phyloP scores from a whole-genome alignment of 805 yeast species.

The Candida arabinofermentans region DNA sequence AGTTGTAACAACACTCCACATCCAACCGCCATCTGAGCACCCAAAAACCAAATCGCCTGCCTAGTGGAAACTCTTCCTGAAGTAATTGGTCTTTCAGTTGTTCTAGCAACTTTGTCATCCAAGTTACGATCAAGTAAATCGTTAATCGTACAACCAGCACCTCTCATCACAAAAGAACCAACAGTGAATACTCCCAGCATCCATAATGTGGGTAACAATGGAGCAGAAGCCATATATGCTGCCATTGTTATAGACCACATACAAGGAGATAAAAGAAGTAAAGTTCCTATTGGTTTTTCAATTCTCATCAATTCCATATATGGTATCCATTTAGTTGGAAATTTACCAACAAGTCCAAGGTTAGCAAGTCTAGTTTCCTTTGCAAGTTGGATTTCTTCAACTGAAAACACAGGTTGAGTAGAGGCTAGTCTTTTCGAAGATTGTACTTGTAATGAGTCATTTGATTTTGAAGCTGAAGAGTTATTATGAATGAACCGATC shows the following conservation, averaged over 20 bases:
- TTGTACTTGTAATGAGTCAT: not conserved
- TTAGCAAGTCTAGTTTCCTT: conserved; percentile 46
- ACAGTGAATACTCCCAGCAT: conserved; percentile 70
- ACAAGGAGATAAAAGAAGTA: conserved; percentile 77
- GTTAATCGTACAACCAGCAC: conserved; percentile 96
- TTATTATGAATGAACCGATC: too few species aligned
- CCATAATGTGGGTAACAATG: conserved; percentile 55
- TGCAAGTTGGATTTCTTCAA: conserved; percentile 47
- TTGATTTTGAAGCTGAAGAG: not conserved
- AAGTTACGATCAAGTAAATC: conserved; percentile 82
- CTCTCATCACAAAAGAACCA: conserved; percentile 91
- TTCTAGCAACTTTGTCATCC: conserved; percentile 83
- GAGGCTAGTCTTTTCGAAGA: not conserved
- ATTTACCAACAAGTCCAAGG: conserved; percentile 46
- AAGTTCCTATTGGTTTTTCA: conserved; percentile 96
- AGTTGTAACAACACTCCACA: conserved; percentile 64
- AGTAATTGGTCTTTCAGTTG: conserved; percentile 90
- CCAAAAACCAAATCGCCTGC: conserved; percentile 69
- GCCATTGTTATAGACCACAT: conserved; percentile 94
- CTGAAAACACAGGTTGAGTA: conserved; percentile 21
- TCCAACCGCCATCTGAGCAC: conserved; percentile 72
- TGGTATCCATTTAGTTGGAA: conserved; percentile 78
- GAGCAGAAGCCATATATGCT: conserved; percentile 67
- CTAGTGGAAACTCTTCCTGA: conserved; percentile 70
- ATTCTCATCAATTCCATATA: conserved; percentile 89